phyloP scores from a whole-genome alignment of 805 yeast species.

The Metschnikowia borealis region DNA sequence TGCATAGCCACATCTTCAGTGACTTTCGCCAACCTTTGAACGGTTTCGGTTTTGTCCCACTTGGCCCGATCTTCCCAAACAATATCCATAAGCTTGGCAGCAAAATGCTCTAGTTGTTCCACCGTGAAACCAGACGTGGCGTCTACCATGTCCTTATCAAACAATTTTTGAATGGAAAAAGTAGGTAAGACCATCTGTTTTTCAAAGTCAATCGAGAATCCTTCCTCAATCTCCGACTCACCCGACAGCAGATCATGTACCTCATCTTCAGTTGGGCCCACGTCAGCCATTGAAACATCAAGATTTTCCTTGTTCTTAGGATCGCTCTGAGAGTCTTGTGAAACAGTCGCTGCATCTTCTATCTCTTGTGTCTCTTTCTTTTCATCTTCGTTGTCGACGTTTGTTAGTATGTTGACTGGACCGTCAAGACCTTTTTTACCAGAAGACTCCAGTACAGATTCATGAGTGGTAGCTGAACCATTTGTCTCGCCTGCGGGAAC shows the following conservation, averaged over 20 bases:
- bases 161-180: conserved; percentile 19
- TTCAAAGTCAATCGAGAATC: conserved; percentile 44
- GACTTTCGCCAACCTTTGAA: conserved; percentile 27
- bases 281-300: neutral
- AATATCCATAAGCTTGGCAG: conserved; percentile 65
- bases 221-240: conserved; percentile 37
- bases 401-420: neutral
- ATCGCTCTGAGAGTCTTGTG: neutral
- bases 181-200: conserved; percentile 44
- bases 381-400: neutral
- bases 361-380: neutral
- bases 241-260: neutral
- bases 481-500: neutral
- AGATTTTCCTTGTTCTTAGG: neutral
- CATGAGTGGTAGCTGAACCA: neutral
- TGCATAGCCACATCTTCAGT: conserved; percentile 4
- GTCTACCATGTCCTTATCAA: conserved; percentile 23
- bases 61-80: conserved; percentile 63
- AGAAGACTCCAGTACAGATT: neutral
- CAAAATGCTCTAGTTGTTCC: conserved; percentile 39
- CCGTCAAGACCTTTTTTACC: neutral
- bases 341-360: neutral
- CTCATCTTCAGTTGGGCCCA: neutral
- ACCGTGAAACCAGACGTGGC: conserved; percentile 33
- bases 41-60: conserved; percentile 41